Percentiles rank a stretch among this genome's conserved stretches.
These are phyloP conservation scores for Mayamaea pseudoterrestris DNA, from an alignment of 108 stramenopile genomes.

Conservation along the genomic window DNA sequence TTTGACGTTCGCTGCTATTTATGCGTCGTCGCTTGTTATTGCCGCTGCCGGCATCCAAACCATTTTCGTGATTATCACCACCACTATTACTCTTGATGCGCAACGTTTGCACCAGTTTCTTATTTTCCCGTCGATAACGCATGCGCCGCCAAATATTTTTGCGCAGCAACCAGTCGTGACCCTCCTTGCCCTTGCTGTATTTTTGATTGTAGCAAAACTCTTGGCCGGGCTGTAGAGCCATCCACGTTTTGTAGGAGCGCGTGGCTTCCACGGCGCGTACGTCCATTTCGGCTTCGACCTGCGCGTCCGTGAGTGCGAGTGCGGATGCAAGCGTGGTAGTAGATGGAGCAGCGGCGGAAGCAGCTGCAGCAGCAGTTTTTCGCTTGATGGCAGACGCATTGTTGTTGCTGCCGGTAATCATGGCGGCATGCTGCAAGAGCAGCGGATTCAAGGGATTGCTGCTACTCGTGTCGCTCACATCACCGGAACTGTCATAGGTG, in stretches of 20 bases:
- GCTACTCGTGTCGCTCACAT: too few species aligned
- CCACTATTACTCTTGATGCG: neutral
- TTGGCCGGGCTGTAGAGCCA: slow-evolving; percentile 34
- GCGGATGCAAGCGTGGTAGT: neutral
- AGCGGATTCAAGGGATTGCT: too few species aligned
- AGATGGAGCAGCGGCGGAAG: neutral
- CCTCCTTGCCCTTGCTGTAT: slow-evolving; percentile 64
- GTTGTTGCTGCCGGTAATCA: too few species aligned
- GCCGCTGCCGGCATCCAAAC: neutral
- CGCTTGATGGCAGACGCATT: too few species aligned
- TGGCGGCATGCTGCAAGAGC: neutral
- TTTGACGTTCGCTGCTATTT: neutral
- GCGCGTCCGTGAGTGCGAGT: slow-evolving; percentile 22
- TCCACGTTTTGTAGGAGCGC: slow-evolving; percentile 64
- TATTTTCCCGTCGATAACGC: slow-evolving; percentile 81
- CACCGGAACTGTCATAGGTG: too few species aligned
- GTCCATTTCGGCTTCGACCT: slow-evolving; percentile 57
- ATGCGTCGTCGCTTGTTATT: neutral
- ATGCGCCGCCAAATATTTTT: slow-evolving; percentile 89
- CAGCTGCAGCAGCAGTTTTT: neutral
- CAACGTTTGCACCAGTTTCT: slow-evolving; percentile 40
- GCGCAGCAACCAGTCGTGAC: slow-evolving; percentile 73
- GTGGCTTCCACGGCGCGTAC: slow-evolving; percentile 69
- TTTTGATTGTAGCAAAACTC: slow-evolving; percentile 75
- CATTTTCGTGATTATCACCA: too few species aligned